Conservation (phyloP, 2,329 filamentous ascomycete species). For the Thelonectria blattea region DNA sequence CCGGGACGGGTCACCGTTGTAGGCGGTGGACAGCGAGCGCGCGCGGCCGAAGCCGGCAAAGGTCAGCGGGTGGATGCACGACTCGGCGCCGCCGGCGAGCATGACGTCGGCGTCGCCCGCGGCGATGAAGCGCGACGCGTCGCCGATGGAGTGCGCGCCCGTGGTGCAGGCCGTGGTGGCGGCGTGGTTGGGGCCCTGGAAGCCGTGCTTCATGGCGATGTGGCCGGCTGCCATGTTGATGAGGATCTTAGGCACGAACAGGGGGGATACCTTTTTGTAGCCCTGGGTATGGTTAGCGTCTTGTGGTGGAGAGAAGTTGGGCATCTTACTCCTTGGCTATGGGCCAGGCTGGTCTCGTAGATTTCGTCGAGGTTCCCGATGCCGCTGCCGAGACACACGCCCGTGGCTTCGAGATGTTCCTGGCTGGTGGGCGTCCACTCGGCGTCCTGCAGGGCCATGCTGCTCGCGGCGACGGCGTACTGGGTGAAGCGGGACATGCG, state of each 20-base stretch:
- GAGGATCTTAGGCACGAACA: constrained; percentile 90
- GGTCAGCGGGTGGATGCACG: constrained; percentile 92
- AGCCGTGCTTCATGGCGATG: constrained; percentile 89
- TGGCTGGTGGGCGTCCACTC: constrained; percentile 70
- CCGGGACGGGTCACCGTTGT: constrained; percentile 72
- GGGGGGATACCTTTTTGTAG: constrained; percentile 88
- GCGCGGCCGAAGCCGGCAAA: constrained; percentile 91
- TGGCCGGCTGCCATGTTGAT: constrained; percentile 96
- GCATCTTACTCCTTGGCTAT: constrained; percentile 69
- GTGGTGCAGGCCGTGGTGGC: constrained; percentile 96
- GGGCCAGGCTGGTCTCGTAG: constrained; percentile 81
- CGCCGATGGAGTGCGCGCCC: constrained; percentile 91
- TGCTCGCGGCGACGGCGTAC: constrained; percentile 84
- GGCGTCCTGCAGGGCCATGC: constrained; percentile 86
- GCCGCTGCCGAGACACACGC: constrained; percentile 91
- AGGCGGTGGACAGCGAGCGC: constrained; percentile 81
- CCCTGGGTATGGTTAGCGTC: constrained; percentile 60
- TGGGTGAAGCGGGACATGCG: constrained; percentile 93
- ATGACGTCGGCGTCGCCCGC: constrained; percentile 92
- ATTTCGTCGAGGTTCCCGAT: constrained; percentile 94
- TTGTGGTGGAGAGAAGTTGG: not conserved
- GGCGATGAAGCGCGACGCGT: constrained; percentile 91
- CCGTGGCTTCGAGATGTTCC: constrained; percentile 76
- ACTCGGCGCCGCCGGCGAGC: constrained; percentile 93
- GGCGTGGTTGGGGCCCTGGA: constrained; percentile 90